Percentiles rank a stretch among this genome's conserved stretches.
phyloP scores from a whole-genome alignment of 768 basidiomycete genomes.

The Boletus rex-veris region DNA sequence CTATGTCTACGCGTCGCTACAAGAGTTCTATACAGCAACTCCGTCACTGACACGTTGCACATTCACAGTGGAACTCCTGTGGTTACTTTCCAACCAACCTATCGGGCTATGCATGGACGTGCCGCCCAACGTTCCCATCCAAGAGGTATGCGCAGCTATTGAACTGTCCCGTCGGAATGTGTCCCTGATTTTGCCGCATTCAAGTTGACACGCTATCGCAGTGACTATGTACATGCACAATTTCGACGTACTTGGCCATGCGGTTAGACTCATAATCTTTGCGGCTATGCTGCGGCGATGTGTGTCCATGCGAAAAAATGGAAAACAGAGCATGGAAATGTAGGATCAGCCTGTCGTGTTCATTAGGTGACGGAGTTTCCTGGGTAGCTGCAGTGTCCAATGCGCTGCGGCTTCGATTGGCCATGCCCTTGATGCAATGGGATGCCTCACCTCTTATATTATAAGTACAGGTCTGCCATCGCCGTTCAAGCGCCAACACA shows the following conservation, averaged over 20 bases:
- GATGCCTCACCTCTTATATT: neutral
- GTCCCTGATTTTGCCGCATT: neutral
- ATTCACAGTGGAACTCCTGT: no score
- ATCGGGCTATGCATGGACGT: no score
- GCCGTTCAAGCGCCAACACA: neutral
- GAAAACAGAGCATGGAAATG: no score
- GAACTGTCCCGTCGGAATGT: neutral
- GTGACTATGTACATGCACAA: neutral
- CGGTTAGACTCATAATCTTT: no score
- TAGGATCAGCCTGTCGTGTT: no score
- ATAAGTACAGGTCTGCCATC: neutral
- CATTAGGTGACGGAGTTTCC: neutral
- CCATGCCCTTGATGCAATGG: neutral
- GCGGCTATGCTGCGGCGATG: neutral
- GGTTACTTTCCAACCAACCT: no score
- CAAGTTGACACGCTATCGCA: neutral
- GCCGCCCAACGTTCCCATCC: no score
- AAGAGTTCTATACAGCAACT: no score
- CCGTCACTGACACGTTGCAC: no score
- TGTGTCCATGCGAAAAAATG: neutral
- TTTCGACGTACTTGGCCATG: no score
- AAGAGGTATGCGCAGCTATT: no score
- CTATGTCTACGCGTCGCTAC: no score
- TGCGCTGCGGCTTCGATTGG: neutral
- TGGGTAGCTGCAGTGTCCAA: neutral